A percentile compares a stretch with the other conserved stretches of the same genome.
phyloP scores from a whole-genome alignment of 202 grass and related monocot species.

The Hordeum pubiflorum region DNA sequence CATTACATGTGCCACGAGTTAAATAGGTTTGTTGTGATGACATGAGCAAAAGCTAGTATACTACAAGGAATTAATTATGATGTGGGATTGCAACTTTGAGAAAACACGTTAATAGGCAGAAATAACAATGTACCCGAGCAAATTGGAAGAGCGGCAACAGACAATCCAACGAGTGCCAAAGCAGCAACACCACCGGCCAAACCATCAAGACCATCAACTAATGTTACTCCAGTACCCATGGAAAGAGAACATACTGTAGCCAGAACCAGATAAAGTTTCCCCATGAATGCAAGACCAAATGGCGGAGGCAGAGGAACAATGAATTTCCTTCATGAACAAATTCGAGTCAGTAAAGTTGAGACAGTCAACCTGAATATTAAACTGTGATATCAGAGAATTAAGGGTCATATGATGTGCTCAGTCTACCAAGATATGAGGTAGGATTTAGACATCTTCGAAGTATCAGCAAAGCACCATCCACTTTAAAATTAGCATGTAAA shows the following conservation, averaged over 20 bases:
- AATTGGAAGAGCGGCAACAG: conserved; percentile 70
- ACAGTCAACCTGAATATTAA: neutral
- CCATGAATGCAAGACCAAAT: conserved; percentile 68
- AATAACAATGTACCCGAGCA: conserved; percentile 53
- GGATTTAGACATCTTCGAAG: neutral
- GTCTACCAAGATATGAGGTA: neutral
- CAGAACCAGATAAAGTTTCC: conserved; percentile 65
- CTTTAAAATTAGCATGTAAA: neutral
- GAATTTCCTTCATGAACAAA: conserved; percentile 63
- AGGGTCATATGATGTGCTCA: neutral
- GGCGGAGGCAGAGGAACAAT: conserved; percentile 79
- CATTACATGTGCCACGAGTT: neutral
- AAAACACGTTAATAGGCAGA: conserved; percentile 6
- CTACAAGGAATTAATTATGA: neutral
- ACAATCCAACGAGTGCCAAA: conserved; percentile 75
- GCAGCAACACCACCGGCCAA: conserved; percentile 77
- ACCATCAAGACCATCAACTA: conserved; percentile 84
- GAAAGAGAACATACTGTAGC: conserved; percentile 53
- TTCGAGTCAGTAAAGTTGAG: conserved; percentile 27
- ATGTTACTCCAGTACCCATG: conserved; percentile 60
- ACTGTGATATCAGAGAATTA: neutral
- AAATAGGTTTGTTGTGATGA: neutral
- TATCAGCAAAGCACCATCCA: neutral
- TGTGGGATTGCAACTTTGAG: neutral
- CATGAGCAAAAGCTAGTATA: neutral